Evolutionary conservation across 1,284 basidiomycete genomes (phyloP), one percentile per base, ranked within the genome.

Genomic region (Apiotrichum laibachii): DNA sequence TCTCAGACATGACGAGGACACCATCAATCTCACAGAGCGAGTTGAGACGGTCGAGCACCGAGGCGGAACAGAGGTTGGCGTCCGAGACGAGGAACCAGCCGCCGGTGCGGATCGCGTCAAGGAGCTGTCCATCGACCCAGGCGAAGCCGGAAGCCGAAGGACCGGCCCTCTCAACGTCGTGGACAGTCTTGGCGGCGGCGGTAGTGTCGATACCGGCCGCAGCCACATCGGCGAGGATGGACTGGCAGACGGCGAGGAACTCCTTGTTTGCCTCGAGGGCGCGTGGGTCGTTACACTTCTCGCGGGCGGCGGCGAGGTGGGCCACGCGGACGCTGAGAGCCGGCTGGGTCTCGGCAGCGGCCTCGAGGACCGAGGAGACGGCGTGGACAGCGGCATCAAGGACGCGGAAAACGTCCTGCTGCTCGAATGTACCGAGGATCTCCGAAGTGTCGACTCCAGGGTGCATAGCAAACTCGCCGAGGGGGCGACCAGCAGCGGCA

Each of bases 111-210:
- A 99, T 85, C 1, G 96, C 93, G 47, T 82, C 83, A 33, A 98
- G 82, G 19, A 99, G 82, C n/a, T 93, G 91, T 1, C 96, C 96
- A 72, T 99, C 95, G 12, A 92, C 83, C 96, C 97, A 99, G 68
- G 90, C 89, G 72, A 99, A 97, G 18, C 85, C 84, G 19, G 67
- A 56, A 5, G 68, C 58, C 19, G 57, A 54, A 9, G 68, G 56
- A 15, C 88, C 87, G 0, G 73, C 71, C 18, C 70, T 68, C n/a
- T 53, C 57, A 12, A 70, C 63, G 12, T 55, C 55, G 19, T 48
- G 26, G 13, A 64, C 57, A 5, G 63, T 39, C 11, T 45, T 18
- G 34, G 48, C 5, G 12, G 62, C 56, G 2, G 26, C 33, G 1
- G 22, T 45, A 34, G 81, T 66, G 2, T 84, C 55, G 26, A 60